phyloP scores from a whole-genome alignment of 75 land plant genomes.

The Selaginella tamariscina region DNA sequence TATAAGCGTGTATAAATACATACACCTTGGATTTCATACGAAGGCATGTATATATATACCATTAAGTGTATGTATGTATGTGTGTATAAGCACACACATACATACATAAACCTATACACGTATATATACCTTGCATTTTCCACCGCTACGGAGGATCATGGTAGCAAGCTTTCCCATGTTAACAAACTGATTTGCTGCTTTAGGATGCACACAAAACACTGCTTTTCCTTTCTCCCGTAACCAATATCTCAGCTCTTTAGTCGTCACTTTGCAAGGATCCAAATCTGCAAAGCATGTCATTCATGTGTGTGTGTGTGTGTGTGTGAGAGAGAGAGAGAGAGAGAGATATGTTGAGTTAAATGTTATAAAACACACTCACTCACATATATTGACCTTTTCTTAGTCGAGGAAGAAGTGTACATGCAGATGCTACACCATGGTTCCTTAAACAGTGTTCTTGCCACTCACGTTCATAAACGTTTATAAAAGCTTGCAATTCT shows the following conservation, averaged over 20 bases:
- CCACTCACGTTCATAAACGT: conserved; percentile 8
- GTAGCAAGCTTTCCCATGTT: conserved; percentile 16
- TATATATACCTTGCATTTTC: conserved; percentile 14
- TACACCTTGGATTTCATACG: too few species aligned
- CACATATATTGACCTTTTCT: too few species aligned
- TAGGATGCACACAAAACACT: conserved; percentile 16
- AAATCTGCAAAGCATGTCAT: neutral
- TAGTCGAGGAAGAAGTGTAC: conserved; percentile 11
- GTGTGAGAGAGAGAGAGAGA: too few species aligned
- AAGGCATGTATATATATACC: too few species aligned
- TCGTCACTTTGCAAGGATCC: conserved; percentile 15
- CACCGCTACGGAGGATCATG: conserved; percentile 16
- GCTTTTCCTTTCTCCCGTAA: conserved; percentile 14
- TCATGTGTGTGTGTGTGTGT: too few species aligned
- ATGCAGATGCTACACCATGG: neutral
- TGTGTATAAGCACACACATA: too few species aligned
- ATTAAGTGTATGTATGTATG: too few species aligned
- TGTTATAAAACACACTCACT: too few species aligned
- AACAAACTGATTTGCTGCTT: conserved; percentile 16
- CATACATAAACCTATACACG: neutral
- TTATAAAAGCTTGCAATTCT: conserved; percentile 14
- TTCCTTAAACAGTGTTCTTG: neutral
- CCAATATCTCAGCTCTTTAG: conserved; percentile 14
- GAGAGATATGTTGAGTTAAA: too few species aligned
- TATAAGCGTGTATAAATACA: too few species aligned